These are phyloP conservation scores for Lodderomyces theae DNA, from an alignment of 1,139 yeast species.

Conservation along the genomic window DNA sequence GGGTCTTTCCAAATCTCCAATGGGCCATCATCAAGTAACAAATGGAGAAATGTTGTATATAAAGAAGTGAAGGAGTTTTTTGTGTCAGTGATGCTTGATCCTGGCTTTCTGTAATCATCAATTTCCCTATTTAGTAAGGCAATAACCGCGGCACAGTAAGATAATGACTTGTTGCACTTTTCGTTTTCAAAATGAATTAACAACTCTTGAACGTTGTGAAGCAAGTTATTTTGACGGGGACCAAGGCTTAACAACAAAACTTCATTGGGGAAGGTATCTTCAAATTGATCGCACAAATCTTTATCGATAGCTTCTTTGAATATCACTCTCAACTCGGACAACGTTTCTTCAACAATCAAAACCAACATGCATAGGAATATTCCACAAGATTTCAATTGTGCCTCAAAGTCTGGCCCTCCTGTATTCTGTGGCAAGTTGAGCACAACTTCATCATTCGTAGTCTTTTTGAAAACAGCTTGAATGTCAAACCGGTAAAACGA, in stretches of 20 bases:
- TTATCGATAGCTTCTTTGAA: constrained; percentile 13
- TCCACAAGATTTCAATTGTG: constrained; percentile 20
- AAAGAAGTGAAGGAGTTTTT: constrained; percentile 19
- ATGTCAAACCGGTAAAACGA: constrained; percentile 29
- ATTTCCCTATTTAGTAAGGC: constrained; percentile 25
- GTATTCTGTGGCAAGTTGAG: constrained; percentile 13
- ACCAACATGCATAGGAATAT: constrained; percentile 31
- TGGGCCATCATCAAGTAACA: constrained; percentile 17
- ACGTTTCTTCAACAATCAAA: constrained; percentile 32
- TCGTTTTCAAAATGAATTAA: constrained; percentile 7
- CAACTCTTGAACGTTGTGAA: constrained; percentile 19
- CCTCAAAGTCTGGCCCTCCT: constrained; percentile 6
- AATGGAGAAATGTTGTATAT: constrained; percentile 19
- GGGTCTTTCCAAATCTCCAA: constrained; percentile 43
- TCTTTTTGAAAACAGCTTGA: constrained; percentile 17
- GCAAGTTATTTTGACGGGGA: constrained; percentile 16
- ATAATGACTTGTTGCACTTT: constrained; percentile 19
- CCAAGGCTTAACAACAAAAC: constrained; percentile 19
- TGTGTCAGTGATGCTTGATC: constrained; percentile 15
- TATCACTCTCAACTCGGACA: constrained; percentile 23
- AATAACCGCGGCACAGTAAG: constrained; percentile 24
- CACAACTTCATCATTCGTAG: constrained; percentile 17
- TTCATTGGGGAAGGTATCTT: constrained; percentile 27
- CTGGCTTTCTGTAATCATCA: constrained; percentile 18
- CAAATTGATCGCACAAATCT: constrained; percentile 18